These are phyloP conservation scores for Fraxinus platypoda DNA, from an alignment of 305 asterid genomes.

Conservation along the genomic window DNA sequence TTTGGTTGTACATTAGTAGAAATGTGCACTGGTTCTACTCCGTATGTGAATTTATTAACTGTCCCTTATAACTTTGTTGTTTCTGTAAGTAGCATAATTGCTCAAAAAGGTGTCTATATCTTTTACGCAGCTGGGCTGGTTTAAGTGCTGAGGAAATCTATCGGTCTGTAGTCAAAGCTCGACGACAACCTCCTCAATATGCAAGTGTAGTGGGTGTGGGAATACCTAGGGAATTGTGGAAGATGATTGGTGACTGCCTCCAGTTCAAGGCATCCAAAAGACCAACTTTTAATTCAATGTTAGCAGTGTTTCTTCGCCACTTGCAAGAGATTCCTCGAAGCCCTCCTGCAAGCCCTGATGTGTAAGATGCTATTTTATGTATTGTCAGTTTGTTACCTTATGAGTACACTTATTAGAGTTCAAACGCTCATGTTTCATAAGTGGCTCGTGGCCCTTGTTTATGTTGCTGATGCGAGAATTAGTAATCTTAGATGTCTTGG, in stretches of 20 bases:
- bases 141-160: conserved; percentile 87
- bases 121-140: conserved; percentile 86
- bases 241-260: conserved; percentile 98
- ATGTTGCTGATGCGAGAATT: conserved; percentile 2
- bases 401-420: conserved; percentile 18
- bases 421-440: conserved; percentile 15
- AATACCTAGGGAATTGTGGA: conserved; percentile 96
- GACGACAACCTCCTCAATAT: conserved; percentile 94
- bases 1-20: conserved; percentile 98
- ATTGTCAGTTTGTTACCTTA: conserved; percentile 4
- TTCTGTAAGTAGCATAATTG: conserved; percentile 19
- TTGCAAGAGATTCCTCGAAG: conserved; percentile 96
- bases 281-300: conserved; percentile 92
- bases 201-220: conserved; percentile 97
- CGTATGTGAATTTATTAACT: conserved; percentile 58
- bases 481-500: conserved; percentile 8
- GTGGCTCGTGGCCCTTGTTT: conserved; percentile 4
- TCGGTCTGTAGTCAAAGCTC: conserved; percentile 80
- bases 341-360: conserved; percentile 94
- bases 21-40: conserved; percentile 98
- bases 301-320: conserved; percentile 83
- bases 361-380: conserved; percentile 50
- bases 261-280: conserved; percentile 84
- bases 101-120: conserved; percentile 27
- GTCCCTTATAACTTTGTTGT: conserved; percentile 13